Conservation (phyloP, 2,329 filamentous ascomycete species). For the Hyphodiscus sp. region DNA sequence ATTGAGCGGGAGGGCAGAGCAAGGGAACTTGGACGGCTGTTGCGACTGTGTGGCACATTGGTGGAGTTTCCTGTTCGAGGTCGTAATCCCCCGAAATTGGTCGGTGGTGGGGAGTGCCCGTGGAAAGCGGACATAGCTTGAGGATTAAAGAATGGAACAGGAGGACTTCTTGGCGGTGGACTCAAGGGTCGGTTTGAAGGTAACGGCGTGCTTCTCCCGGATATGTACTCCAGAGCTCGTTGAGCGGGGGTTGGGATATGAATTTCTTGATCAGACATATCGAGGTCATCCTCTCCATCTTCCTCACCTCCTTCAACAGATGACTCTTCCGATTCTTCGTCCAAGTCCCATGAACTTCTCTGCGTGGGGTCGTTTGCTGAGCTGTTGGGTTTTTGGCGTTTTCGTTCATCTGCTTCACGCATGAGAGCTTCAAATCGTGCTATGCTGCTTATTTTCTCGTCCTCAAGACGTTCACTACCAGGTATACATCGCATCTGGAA, state of each 20-base stretch:
- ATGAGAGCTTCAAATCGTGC: constrained; percentile 61
- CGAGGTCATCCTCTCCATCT: constrained; percentile 32
- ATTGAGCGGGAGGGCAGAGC: constrained; percentile 24
- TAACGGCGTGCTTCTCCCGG: constrained; percentile 21
- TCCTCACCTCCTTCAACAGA: constrained; percentile 29
- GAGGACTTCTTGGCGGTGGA: constrained; percentile 17
- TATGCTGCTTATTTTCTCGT: constrained; percentile 58
- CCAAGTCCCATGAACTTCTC: constrained; percentile 26
- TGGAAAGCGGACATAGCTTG: constrained; percentile 28
- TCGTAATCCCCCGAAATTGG: constrained; percentile 13
- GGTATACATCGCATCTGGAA: constrained; percentile 59
- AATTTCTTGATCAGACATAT: constrained; percentile 17
- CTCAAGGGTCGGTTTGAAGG: constrained; percentile 17
- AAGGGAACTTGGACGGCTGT: constrained; percentile 23
- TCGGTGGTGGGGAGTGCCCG: constrained; percentile 4
- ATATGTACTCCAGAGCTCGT: constrained; percentile 30
- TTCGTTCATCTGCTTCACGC: constrained; percentile 49
- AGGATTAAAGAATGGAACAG: constrained; percentile 24
- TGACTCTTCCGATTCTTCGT: constrained; percentile 36
- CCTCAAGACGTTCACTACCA: constrained; percentile 50
- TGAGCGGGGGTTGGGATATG: constrained; percentile 28
- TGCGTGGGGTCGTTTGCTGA: constrained; percentile 4
- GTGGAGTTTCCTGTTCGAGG: constrained; percentile 20
- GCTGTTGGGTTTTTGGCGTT: constrained; percentile 20
- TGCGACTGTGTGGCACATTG: constrained; percentile 7